Evolutionary conservation across 306 rosid genomes (phyloP).

Genomic region (Luffa acutangula): DNA sequence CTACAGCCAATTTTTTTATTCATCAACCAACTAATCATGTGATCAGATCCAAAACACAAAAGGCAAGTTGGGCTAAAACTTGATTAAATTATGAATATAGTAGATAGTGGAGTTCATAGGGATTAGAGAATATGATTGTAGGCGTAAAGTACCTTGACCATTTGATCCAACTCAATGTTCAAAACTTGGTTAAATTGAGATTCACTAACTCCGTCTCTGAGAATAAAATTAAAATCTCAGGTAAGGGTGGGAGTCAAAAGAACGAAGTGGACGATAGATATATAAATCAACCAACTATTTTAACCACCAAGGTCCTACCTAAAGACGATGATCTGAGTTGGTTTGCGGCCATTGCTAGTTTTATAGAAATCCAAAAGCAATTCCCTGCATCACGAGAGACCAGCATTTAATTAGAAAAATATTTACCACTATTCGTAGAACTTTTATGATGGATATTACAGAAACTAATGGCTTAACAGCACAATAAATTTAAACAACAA

Average conservation of each 20-base stretch:
- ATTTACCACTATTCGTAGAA: not conserved
- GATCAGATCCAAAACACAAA: not conserved
- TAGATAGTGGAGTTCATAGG: not conserved
- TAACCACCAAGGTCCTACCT: conserved; percentile 36
- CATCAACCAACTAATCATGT: not conserved
- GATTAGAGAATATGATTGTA: conserved; percentile 1
- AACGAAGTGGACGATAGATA: not conserved
- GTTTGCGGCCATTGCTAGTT: conserved; percentile 54
- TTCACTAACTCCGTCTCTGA: conserved; percentile 91
- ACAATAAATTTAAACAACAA: not conserved
- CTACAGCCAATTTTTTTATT: not conserved
- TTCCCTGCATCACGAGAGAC: conserved; percentile 47
- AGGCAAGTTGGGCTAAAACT: not conserved
- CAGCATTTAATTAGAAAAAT: not conserved
- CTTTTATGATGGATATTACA: not conserved
- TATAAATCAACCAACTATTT: not conserved
- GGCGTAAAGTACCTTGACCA: conserved; percentile 45
- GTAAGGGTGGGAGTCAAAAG: not conserved
- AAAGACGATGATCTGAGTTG: conserved; percentile 79
- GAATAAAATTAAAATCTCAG: conserved; percentile 15
- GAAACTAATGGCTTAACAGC: not conserved
- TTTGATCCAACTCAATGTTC: conserved; percentile 77
- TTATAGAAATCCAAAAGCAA: conserved; percentile 70
- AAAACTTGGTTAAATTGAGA: conserved; percentile 85
- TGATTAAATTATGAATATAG: not conserved